Base-by-base conservation (phyloP, 75 land plant species). In the Cunninghamia lanceolata region DNA sequence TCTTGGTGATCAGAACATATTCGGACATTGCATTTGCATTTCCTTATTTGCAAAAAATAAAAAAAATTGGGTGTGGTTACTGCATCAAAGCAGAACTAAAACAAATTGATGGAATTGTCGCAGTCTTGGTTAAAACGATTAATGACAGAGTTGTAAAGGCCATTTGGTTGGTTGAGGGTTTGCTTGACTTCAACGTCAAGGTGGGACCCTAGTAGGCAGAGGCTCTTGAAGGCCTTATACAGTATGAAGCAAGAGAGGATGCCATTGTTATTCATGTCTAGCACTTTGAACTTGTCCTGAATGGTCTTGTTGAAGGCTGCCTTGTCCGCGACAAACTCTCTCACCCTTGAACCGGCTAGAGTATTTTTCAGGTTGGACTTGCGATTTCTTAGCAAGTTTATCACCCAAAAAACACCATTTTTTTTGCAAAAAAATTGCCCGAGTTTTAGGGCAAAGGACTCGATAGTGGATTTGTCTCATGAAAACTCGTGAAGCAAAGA, bases 61-160 rank as follows among this genome's bases (percentile, higher is more conserved):
- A n/a, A n/a, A n/a, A n/a, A n/a, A n/a, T n/a, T n/a, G n/a, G n/a
- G n/a, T n/a, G n/a, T n/a, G n/a, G n/a, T n/a, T n/a, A n/a, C n/a
- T n/a, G n/a, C n/a, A n/a, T n/a, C n/a, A n/a, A n/a, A n/a, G 2
- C 88, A 34, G 84, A 93, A 95, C 88, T 95, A 95, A 5, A 36
- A 45, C 75, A 83, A 85, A 83, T 95, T 95, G 19, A 95, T 92
- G 21, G 87, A 92, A 35, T 93, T 91, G 86, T 85, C 91, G 85
- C 81, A 86, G 80, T 95, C 93, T 46, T 84, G 83, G 83, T 95
- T 95, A 86, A 95, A 95, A 38, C 75, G 77, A 13, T 91, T 92
- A 88, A 95, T 93, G 50, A 93, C 91, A 52, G 95, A 93, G 77
- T 95, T 89, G 89, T 95, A 94, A 54, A 94, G 90, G 52, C 89